Evolutionary conservation across 345 rosid species (phyloP).

Genomic region (Acer saccharum): DNA sequence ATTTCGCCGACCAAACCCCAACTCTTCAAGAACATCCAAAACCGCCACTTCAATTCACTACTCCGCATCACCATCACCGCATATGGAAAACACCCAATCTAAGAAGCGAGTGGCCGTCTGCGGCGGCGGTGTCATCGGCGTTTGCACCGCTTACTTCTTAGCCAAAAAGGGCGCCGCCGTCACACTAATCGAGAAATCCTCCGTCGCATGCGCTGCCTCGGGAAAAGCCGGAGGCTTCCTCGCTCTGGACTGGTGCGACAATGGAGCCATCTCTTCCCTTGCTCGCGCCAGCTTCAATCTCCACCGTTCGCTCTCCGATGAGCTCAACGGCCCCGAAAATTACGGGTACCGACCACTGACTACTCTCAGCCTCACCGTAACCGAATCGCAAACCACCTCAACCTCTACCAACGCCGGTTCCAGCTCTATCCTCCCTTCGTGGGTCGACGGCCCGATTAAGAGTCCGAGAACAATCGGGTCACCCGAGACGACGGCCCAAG

Average conservation of each 20-base stretch:
- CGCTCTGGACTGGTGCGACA: constrained; percentile 90
- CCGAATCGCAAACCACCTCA: constrained; percentile 42
- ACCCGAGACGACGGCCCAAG: constrained; percentile 71
- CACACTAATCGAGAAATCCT: constrained; percentile 73
- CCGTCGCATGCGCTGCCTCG: constrained; percentile 85
- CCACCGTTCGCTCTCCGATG: constrained; percentile 73
- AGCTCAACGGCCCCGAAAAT: constrained; percentile 65
- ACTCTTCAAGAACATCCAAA: neutral
- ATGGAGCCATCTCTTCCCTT: constrained; percentile 53
- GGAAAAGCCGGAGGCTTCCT: constrained; percentile 94
- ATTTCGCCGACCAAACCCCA: neutral
- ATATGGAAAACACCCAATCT: constrained; percentile 28
- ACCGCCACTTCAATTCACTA: constrained; percentile 16
- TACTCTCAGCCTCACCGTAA: constrained; percentile 64
- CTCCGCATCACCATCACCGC: constrained; percentile 22
- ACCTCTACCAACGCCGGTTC: constrained; percentile 8
- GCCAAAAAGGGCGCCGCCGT: constrained; percentile 70
- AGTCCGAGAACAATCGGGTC: constrained; percentile 60
- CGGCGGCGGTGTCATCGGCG: constrained; percentile 89
- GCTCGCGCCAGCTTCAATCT: constrained; percentile 89
- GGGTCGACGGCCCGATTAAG: constrained; percentile 72
- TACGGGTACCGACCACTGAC: constrained; percentile 79
- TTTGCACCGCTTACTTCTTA: constrained; percentile 86
- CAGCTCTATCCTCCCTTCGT: constrained; percentile 43
- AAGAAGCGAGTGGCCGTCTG: constrained; percentile 59